A percentile compares a stretch with the other conserved stretches of the same genome.
Conservation (phyloP, 2,329 filamentous ascomycete genomes). For the Didymellaceae sp. region DNA sequence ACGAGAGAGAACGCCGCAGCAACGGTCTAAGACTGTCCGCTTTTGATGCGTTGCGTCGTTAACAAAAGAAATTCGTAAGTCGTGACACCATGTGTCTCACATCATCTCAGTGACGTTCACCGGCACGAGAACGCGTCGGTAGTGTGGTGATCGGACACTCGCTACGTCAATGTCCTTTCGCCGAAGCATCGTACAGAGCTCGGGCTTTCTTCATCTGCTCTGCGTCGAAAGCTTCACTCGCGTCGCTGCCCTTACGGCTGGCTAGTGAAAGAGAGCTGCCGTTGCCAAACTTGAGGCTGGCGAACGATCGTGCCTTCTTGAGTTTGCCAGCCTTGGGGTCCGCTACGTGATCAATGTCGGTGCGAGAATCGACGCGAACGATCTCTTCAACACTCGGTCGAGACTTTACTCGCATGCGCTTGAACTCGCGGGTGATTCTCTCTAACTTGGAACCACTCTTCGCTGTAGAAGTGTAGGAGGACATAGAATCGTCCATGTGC, state of each 20-base stretch:
- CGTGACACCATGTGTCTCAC: constrained; percentile 16
- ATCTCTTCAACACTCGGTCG: constrained; percentile 59
- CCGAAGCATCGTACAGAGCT: constrained; percentile 42
- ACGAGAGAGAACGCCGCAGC: constrained; percentile 8
- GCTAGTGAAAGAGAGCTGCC: constrained; percentile 39
- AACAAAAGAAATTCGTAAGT: constrained; percentile 30
- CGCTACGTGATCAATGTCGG: constrained; percentile 23
- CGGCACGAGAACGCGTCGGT: no score
- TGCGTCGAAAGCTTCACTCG: constrained; percentile 39
- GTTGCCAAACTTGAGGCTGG: constrained; percentile 40
- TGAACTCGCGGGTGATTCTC: constrained; percentile 65
- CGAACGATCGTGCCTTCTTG: constrained; percentile 47
- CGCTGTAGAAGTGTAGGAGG: constrained; percentile 24
- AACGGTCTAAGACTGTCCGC: constrained; percentile 3
- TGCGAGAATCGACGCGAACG: constrained; percentile 39
- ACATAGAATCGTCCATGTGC: constrained; percentile 27
- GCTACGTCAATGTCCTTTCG: constrained; percentile 19
- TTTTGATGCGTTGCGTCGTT: constrained; percentile 23
- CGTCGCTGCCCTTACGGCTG: constrained; percentile 45
- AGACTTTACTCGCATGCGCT: constrained; percentile 62
- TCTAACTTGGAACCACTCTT: constrained; percentile 61
- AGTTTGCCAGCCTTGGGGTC: constrained; percentile 43
- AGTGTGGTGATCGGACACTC: neutral
- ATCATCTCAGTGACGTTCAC: neutral
- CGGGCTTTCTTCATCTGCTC: constrained; percentile 48